Conservation (phyloP, 2,329 filamentous ascomycete species). For the Dothistroma septosporum region DNA sequence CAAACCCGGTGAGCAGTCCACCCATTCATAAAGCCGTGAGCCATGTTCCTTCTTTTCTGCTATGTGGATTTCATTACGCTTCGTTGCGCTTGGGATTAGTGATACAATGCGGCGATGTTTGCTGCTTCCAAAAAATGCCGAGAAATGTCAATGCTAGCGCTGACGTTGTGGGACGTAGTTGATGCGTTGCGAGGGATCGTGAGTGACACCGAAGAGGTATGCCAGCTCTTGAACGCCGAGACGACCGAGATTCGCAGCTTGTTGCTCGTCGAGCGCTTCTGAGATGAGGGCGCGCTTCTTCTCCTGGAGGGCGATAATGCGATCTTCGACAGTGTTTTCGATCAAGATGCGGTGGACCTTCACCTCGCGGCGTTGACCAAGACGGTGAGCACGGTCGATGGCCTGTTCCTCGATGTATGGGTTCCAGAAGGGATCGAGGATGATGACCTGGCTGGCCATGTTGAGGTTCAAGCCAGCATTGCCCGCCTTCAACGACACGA, state of each 20-base stretch:
- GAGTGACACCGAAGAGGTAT: conserved; percentile 58
- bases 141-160: neutral
- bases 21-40: neutral
- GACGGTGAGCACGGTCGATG: conserved; percentile 82
- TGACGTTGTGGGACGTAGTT: conserved; percentile 17
- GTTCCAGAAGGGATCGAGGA: conserved; percentile 93
- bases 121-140: neutral
- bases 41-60: neutral
- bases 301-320: conserved; percentile 74
- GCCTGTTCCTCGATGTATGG: conserved; percentile 90
- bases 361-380: conserved; percentile 72
- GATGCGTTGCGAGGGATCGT: conserved; percentile 23
- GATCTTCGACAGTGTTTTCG: conserved; percentile 76
- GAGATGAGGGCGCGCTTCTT: conserved; percentile 74
- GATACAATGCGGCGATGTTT: neutral
- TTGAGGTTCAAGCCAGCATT: conserved; percentile 85
- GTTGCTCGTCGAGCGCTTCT: conserved; percentile 72
- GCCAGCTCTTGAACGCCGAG: conserved; percentile 64
- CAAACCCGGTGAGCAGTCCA: neutral
- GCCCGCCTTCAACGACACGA: conserved; percentile 74
- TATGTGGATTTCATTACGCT: neutral
- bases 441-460: conserved; percentile 77
- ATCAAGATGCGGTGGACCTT: conserved; percentile 77
- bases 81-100: neutral
- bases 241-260: conserved; percentile 61